Evolutionary conservation across 306 rosid genomes (phyloP).

Genomic region (Quercus gilva): DNA sequence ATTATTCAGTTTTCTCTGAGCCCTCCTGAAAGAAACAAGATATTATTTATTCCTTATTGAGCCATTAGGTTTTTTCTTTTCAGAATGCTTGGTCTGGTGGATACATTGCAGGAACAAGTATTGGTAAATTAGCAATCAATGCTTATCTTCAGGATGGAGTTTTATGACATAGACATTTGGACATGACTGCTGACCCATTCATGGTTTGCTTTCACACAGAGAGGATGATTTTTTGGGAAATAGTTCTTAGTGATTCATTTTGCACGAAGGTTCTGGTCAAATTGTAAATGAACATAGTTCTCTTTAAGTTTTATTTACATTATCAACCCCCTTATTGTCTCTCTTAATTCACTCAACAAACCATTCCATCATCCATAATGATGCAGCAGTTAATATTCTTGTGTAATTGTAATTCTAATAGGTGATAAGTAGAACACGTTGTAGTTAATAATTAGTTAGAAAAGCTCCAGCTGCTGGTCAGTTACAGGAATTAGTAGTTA

Average conservation of each 20-base stretch:
- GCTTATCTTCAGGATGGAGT: not conserved
- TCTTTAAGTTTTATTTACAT: not conserved
- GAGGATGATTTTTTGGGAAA: not conserved
- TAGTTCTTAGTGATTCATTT: too few relatives aligned
- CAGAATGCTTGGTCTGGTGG: constrained; percentile 98
- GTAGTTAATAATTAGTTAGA: too few relatives aligned
- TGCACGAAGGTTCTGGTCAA: not conserved
- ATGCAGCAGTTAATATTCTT: not conserved
- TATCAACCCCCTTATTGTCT: not conserved
- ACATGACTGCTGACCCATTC: not conserved
- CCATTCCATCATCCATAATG: not conserved
- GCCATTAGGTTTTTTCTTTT: not conserved
- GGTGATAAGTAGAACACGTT: too few relatives aligned
- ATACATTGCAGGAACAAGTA: constrained; percentile 72
- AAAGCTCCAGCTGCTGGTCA: too few relatives aligned
- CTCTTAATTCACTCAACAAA: not conserved
- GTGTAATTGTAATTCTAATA: too few relatives aligned
- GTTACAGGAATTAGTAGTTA: too few relatives aligned
- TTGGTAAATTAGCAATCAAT: constrained; percentile 48
- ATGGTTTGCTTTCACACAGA: not conserved
- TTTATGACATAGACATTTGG: not conserved
- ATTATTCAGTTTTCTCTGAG: not conserved
- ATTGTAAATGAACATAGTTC: not conserved
- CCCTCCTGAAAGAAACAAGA: not conserved
- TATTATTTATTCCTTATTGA: not conserved